Evolutionary conservation across 2,329 filamentous ascomycete species (phyloP).

Genomic region (Berkeleyomyces rouxiae): DNA sequence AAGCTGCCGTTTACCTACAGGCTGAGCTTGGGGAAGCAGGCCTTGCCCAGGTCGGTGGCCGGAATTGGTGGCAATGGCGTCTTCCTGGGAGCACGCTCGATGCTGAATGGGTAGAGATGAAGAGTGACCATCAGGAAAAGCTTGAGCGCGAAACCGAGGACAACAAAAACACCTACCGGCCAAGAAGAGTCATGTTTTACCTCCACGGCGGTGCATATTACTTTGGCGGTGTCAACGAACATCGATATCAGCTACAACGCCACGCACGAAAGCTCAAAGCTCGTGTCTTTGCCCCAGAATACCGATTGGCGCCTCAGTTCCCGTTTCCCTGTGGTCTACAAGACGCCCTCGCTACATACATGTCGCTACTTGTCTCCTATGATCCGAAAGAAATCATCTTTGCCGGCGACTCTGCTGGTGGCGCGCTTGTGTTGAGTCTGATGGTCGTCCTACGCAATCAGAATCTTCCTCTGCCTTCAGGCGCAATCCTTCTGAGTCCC

Average conservation of each 20-base stretch:
- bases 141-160: constrained; percentile 33
- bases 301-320: constrained; percentile 81
- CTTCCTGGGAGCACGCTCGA: constrained; percentile 47
- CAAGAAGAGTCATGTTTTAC: constrained; percentile 69
- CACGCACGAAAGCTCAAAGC: constrained; percentile 90
- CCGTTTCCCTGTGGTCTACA: constrained; percentile 88
- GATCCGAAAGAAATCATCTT: constrained; percentile 69
- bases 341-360: constrained; percentile 76
- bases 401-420: constrained; percentile 85
- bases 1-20: constrained; percentile 50
- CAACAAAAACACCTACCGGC: constrained; percentile 16
- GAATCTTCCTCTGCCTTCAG: constrained; percentile 69
- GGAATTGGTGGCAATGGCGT: constrained; percentile 82
- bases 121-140: constrained; percentile 42
- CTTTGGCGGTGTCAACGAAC: constrained; percentile 89
- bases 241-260: constrained; percentile 94
- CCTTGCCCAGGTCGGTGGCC: constrained; percentile 59
- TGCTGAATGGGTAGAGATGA: constrained; percentile 96
- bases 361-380: constrained; percentile 62
- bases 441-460: constrained; percentile 69
- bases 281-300: constrained; percentile 70
- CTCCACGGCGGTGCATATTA: constrained; percentile 90
- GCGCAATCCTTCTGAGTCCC: constrained; percentile 77
- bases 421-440: constrained; percentile 71
- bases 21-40: constrained; percentile 65